Evolutionary conservation across 1,284 basidiomycete species (phyloP).

Genomic region (Volvariella volvacea): DNA sequence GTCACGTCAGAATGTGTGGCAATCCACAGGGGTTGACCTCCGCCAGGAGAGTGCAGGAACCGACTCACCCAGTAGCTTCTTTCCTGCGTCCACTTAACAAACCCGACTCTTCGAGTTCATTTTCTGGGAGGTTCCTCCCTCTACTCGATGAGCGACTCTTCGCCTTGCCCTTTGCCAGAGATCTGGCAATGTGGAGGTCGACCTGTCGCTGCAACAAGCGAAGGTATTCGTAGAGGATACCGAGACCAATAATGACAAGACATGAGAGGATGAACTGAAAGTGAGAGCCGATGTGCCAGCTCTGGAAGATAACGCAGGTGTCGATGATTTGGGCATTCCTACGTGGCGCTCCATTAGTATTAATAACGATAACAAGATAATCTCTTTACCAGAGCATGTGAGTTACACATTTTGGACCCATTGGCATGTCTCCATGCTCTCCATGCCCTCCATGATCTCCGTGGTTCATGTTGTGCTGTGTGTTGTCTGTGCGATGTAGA

Average conservation of each 20-base stretch:
- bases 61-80: conserved; percentile 37
- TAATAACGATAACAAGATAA: neutral
- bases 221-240: conserved; percentile 71
- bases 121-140: conserved; percentile 27
- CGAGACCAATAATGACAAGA: conserved; percentile 53
- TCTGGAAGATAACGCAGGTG: conserved; percentile 68
- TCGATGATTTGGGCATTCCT: conserved; percentile 72
- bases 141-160: conserved; percentile 32
- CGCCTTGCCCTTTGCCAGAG: conserved; percentile 41
- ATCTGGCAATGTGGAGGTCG: conserved; percentile 49
- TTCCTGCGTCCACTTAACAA: conserved; percentile 43
- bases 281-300: conserved; percentile 65
- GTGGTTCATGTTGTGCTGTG: conserved; percentile 21
- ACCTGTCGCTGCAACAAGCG: conserved; percentile 51
- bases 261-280: conserved; percentile 55
- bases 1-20: no score
- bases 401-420: conserved; percentile 48
- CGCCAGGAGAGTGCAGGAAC: neutral
- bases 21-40: no score
- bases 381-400: conserved; percentile 62
- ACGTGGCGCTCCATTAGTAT: no score
- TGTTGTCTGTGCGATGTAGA: no score
- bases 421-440: conserved; percentile 31
- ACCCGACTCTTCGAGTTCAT: conserved; percentile 43
- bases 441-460: conserved; percentile 38